phyloP scores from a whole-genome alignment of 345 rosid genomes.

The Sisymbrium irio region DNA sequence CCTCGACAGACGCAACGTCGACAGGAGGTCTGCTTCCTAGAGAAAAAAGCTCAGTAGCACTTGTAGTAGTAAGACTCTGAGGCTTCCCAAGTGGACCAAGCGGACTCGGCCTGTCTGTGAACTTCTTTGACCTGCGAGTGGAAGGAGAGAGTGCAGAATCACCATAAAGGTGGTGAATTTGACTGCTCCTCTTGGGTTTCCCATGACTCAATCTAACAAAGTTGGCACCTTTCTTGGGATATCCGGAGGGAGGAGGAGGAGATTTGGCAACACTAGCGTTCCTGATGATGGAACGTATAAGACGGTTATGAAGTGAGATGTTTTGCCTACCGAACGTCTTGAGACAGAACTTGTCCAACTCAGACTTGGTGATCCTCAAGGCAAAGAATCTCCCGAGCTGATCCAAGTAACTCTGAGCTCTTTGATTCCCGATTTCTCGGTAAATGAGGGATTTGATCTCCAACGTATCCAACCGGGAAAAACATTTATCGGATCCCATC shows the following conservation, averaged over 20 bases:
- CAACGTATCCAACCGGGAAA: conserved; percentile 9
- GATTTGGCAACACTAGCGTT: conserved; percentile 59
- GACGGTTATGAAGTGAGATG: conserved; percentile 67
- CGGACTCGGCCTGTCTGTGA: conserved; percentile 70
- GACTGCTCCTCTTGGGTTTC: conserved; percentile 36
- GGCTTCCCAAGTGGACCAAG: conserved; percentile 82
- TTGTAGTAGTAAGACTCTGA: conserved; percentile 46
- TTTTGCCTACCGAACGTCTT: conserved; percentile 64
- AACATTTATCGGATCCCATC: conserved; percentile 26
- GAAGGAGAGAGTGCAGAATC: conserved; percentile 56
- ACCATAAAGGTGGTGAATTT: conserved; percentile 46
- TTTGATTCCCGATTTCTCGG: conserved; percentile 62
- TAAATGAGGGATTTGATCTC: conserved; percentile 24
- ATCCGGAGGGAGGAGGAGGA: conserved; percentile 57
- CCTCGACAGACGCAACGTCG: conserved; percentile 84
- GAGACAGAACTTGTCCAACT: conserved; percentile 63
- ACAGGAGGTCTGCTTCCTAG: conserved; percentile 78
- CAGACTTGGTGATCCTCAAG: conserved; percentile 55
- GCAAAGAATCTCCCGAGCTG: conserved; percentile 59
- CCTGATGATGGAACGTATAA: conserved; percentile 61
- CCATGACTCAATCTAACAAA: conserved; percentile 38
- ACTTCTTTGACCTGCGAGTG: conserved; percentile 65
- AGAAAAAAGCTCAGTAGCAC: conserved; percentile 73
- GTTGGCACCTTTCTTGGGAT: conserved; percentile 35
- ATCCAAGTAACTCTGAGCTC: conserved; percentile 74